Percentiles rank a stretch among this genome's conserved stretches.
Conservation (phyloP, 441 rosid genomes). For the Pelargonium cotyledonis region DNA sequence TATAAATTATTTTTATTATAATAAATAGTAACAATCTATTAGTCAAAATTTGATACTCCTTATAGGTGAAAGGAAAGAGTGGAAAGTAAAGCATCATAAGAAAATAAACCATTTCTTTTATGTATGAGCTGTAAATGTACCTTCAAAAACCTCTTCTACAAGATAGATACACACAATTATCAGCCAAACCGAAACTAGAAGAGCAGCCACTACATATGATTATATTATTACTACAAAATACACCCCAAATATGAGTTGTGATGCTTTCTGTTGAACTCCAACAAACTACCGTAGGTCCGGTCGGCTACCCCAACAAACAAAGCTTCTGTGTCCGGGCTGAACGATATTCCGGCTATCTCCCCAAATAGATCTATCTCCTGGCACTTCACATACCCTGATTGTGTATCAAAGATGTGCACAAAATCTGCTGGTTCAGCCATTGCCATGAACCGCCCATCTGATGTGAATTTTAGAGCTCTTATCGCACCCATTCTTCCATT, state of each 20-base stretch:
- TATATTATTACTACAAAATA: neutral
- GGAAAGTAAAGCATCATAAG: too few relatives aligned
- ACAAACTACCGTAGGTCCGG: slow-evolving; percentile 59
- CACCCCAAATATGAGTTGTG: slow-evolving; percentile 29
- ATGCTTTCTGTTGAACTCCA: slow-evolving; percentile 48
- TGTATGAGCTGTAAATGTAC: too few relatives aligned
- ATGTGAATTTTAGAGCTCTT: slow-evolving; percentile 56
- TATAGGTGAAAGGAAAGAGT: too few relatives aligned
- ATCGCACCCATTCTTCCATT: slow-evolving; percentile 77
- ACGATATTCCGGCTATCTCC: slow-evolving; percentile 63
- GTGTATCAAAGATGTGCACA: slow-evolving; percentile 48
- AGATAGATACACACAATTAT: too few relatives aligned
- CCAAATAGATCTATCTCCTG: slow-evolving; percentile 73
- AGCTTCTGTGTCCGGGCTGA: slow-evolving; percentile 61
- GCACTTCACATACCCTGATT: slow-evolving; percentile 36
- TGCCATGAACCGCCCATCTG: slow-evolving; percentile 56
- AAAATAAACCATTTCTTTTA: too few relatives aligned
- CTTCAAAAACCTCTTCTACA: too few relatives aligned
- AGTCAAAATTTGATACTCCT: too few relatives aligned
- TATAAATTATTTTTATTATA: too few relatives aligned
- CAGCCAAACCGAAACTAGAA: too few relatives aligned
- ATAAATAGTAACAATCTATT: too few relatives aligned
- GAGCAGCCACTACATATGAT: too few relatives aligned
- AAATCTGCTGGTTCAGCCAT: slow-evolving; percentile 78
- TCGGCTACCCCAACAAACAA: slow-evolving; percentile 59